phyloP scores from a whole-genome alignment of 2,329 filamentous ascomycete species.

The Calonectria ilicicola region DNA sequence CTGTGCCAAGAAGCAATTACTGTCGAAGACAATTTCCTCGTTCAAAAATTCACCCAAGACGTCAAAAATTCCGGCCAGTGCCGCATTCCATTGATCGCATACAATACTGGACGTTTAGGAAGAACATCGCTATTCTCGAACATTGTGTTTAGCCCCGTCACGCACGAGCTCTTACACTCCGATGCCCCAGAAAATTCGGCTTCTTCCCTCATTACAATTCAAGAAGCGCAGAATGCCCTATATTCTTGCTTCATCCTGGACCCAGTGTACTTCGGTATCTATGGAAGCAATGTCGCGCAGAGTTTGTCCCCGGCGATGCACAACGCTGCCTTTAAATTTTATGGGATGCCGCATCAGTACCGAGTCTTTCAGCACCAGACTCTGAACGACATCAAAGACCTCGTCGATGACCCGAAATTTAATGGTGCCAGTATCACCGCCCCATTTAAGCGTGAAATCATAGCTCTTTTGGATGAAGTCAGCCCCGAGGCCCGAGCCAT shows the following conservation, averaged over 20 bases:
- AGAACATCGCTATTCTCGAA: constrained; percentile 21
- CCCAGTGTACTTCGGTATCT: constrained; percentile 23
- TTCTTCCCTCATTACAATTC: constrained; percentile 15
- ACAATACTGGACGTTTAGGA: constrained; percentile 16
- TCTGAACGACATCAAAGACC: not conserved
- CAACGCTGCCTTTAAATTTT: constrained; percentile 22
- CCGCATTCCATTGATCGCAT: constrained; percentile 21
- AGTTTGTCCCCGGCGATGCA: constrained; percentile 27
- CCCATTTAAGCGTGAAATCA: constrained; percentile 72
- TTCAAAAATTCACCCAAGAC: constrained; percentile 18
- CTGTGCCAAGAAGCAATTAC: constrained; percentile 23
- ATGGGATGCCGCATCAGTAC: constrained; percentile 25
- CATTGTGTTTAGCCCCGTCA: constrained; percentile 19
- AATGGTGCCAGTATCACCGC: constrained; percentile 71
- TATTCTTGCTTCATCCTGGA: constrained; percentile 24
- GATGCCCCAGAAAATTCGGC: not conserved
- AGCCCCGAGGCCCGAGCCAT: constrained; percentile 73
- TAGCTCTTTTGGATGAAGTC: constrained; percentile 67
- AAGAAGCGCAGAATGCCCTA: constrained; percentile 24
- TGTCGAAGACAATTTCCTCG: constrained; percentile 17
- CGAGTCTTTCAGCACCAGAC: not conserved
- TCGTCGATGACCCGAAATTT: constrained; percentile 58
- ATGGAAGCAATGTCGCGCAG: constrained; percentile 21
- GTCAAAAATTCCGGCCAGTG: not conserved
- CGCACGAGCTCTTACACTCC: constrained; percentile 9